Base-by-base conservation (phyloP, 2,329 filamentous ascomycete species). In the Curvularia eragrostidis region DNA sequence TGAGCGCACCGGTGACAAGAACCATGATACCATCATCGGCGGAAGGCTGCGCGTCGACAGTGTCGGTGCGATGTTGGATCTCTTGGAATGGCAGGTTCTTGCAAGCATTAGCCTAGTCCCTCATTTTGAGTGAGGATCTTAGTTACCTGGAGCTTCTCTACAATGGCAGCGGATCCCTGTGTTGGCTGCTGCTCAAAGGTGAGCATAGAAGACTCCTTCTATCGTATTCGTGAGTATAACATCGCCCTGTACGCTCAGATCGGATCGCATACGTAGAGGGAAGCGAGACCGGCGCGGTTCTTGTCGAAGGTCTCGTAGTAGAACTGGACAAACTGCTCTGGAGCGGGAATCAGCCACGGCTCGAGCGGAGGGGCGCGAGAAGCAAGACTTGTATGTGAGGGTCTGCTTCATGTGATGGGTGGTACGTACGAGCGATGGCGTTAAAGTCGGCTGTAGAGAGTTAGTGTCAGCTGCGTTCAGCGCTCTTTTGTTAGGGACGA, bases 261-360 rank as follows among this genome's bases (percentile, higher is more conserved):
- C 24, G 48, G 44, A 54, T 71, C 54, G 59, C 90, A 75, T 86
- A 97, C 94, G 83, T 97, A 98, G 81, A 97, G 91, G 61, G 80
- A 73, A 13, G 78, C 80, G 42, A 97, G 85, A 50, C 76, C 70
- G 54, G 80, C 79, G 72, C 93, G 89, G 79, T 93, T 84, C 61
- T 74, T 63, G 77, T 97, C 93, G 80, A 97, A 97, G 59, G 88
- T 89, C 73, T 89, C 83, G 85, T 97, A 97, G 87, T 97, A 98
- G 84, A 89, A 94, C 60, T 88, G 76, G 67, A 94, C 89, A 80
- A 98, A 97, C 81, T 96, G 86, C 78, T 89, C 93, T 97, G 72
- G 58, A 23, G 42, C 34, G 47, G 43, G 19, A 36, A 61, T 73
- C 56, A 69, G 67, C 63, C 56, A 53, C 34, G 38, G 13, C 47